Percentiles rank a stretch among this genome's conserved stretches.
phyloP scores from a whole-genome alignment of 441 rosid species.

The Populus hybrid region DNA sequence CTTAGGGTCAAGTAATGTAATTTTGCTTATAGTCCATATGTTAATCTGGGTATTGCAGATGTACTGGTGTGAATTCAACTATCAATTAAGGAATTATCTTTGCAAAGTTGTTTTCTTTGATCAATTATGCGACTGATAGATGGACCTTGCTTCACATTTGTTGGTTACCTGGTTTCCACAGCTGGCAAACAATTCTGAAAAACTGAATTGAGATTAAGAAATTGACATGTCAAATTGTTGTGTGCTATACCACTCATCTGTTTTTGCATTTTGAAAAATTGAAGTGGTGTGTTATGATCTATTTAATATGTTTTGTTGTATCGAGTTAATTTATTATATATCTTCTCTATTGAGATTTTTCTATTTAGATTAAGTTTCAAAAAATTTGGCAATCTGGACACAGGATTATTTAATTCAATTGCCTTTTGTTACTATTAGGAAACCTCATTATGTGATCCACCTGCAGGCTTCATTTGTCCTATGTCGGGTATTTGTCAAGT shows the following conservation, averaged over 20 bases:
- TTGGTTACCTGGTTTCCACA: neutral
- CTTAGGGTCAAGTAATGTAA: too few species aligned
- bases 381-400: neutral
- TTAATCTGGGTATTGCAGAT: too few species aligned
- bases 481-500: constrained; percentile 45
- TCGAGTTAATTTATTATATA: neutral
- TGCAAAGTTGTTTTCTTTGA: neutral
- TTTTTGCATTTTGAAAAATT: neutral
- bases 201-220: too few species aligned
- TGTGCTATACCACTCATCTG: neutral
- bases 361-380: neutral
- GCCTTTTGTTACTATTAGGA: neutral
- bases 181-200: neutral
- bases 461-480: constrained; percentile 53
- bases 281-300: neutral
- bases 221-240: neutral
- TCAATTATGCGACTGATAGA: neutral
- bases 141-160: neutral
- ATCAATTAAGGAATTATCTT: neutral
- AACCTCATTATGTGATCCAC: neutral
- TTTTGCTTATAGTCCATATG: too few species aligned
- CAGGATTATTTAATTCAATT: neutral
- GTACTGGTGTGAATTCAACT: neutral
- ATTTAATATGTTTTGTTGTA: neutral
- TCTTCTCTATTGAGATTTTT: neutral